Base-by-base conservation (phyloP, 78 protist species). In the Dictyostelium brefeldianum region DNA sequence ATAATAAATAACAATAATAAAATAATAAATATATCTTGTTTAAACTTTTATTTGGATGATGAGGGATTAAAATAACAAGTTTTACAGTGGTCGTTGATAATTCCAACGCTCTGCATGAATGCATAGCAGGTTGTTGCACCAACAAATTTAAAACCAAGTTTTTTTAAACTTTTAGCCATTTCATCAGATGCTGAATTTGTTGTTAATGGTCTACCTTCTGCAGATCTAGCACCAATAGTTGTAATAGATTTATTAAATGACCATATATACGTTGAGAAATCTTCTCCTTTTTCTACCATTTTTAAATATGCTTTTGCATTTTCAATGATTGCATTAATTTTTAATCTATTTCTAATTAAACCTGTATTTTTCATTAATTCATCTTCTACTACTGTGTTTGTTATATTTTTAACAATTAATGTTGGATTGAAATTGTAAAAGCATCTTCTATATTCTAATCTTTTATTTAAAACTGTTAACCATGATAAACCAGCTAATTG, bases 41-140 rank as follows among this genome's bases (percentile, higher is more conserved):
- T 1, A 3, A 22, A 22, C 69, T 59, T 59, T 59, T 59, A 22
- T 59, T 3, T 59, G 20, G 22, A 59, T 22, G 27, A 36, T 3
- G 43, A 36, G 14, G 75, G 79, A 46, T 73, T 73, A 31, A 73
- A 73, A n/a, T 73, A 31, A 75, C 83, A 78, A 31, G 14, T 18
- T 43, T 57, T 22, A 6, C 31, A 20, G 64, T 87, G 93, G 50
- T 87, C 93, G 65, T 87, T 77, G 7, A 74, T 20, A 7, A 92
- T 25, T 14, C 95, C 95, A 36, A 17, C 22, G 0, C 83, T 9
- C 43, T 92, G 95, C 90, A 83, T 78, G 29, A 92, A 92, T 3
- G 95, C 95, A 57, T 92, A 92, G 18, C 46, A 27, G 0, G 77
- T 92, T 3, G 91, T 92, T 0, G 91, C 64, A 25, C 95, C 95